A percentile compares a stretch with the other conserved stretches of the same genome.
phyloP scores from a whole-genome alignment of 805 yeast species.

The Metschnikowia baotianmanensis region DNA sequence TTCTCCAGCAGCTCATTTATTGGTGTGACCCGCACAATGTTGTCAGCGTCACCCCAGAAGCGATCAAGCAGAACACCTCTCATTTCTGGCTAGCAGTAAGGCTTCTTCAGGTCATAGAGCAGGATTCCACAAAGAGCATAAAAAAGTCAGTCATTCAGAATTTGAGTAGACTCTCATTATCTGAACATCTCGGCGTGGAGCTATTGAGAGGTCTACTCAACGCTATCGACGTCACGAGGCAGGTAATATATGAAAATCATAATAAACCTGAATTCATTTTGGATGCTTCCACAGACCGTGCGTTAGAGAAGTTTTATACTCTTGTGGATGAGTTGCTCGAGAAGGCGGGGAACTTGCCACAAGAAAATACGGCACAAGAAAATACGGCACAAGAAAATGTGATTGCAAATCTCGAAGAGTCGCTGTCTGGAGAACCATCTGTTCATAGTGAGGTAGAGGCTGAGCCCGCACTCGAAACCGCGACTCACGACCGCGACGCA shows the following conservation, averaged over 20 bases:
- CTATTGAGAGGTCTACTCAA: slow-evolving; percentile 32
- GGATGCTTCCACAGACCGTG: slow-evolving; percentile 31
- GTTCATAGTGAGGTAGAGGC: slow-evolving; percentile 1
- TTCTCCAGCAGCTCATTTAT: slow-evolving; percentile 68
- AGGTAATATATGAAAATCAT: slow-evolving; percentile 22
- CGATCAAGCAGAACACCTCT: slow-evolving; percentile 40
- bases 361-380: not conserved
- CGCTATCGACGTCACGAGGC: slow-evolving; percentile 34
- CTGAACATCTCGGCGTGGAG: slow-evolving; percentile 28
- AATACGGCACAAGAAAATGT: too few relatives aligned
- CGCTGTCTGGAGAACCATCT: slow-evolving; percentile 2
- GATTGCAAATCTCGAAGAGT: not conserved
- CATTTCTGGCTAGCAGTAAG: slow-evolving; percentile 59
- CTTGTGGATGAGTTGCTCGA: slow-evolving; percentile 24
- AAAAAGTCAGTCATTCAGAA: slow-evolving; percentile 53
- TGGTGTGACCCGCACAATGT: slow-evolving; percentile 83
- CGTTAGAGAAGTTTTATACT: slow-evolving; percentile 30
- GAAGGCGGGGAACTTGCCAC: slow-evolving; percentile 21
- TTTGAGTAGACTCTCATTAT: slow-evolving; percentile 44
- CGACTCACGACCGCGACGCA: slow-evolving; percentile 1
- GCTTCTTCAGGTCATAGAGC: slow-evolving; percentile 49
- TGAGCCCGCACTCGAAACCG: slow-evolving; percentile 1
- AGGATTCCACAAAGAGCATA: slow-evolving; percentile 48
- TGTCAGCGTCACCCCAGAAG: slow-evolving; percentile 47
- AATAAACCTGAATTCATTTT: slow-evolving; percentile 30